Percentiles rank a stretch among this genome's conserved stretches.
Conservation (phyloP, 192 early-diverging fungal species). For the Funneliformis geosporum region DNA sequence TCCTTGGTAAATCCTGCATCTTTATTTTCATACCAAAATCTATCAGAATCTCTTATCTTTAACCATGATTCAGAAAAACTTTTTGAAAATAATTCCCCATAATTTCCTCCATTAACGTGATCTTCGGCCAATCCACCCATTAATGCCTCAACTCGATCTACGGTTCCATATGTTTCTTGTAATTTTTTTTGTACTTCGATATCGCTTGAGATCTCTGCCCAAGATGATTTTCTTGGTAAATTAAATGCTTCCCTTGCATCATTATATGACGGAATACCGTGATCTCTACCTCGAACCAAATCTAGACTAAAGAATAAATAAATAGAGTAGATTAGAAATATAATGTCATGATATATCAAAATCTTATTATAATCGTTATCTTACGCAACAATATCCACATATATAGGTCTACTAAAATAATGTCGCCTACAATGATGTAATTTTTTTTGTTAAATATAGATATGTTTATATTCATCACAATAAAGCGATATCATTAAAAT, state of each 20-base stretch:
- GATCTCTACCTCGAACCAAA: background rate
- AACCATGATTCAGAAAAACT: background rate
- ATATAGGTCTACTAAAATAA: too few relatives aligned
- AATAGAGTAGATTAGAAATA: background rate
- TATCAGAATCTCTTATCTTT: constrained; percentile 49
- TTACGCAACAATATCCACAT: background rate
- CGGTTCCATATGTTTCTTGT: background rate
- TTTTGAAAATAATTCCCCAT: background rate
- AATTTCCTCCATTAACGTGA: constrained; percentile 18
- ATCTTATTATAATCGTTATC: background rate
- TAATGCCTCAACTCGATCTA: constrained; percentile 20
- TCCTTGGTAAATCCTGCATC: background rate
- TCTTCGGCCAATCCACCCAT: constrained; percentile 10
- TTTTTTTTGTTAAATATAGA: too few relatives aligned
- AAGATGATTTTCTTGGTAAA: background rate
- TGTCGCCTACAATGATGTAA: too few relatives aligned
- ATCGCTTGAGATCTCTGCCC: background rate
- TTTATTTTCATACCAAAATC: constrained; percentile 57
- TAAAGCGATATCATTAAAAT: background rate
- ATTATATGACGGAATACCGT: constrained; percentile 1
- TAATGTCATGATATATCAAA: background rate
- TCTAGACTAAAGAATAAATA: background rate
- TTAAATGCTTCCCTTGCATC: background rate
- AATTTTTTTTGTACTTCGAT: background rate
- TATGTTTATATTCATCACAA: too few relatives aligned